phyloP scores from a whole-genome alignment of 2,329 filamentous ascomycete species.

The Escovopsis sp. region DNA sequence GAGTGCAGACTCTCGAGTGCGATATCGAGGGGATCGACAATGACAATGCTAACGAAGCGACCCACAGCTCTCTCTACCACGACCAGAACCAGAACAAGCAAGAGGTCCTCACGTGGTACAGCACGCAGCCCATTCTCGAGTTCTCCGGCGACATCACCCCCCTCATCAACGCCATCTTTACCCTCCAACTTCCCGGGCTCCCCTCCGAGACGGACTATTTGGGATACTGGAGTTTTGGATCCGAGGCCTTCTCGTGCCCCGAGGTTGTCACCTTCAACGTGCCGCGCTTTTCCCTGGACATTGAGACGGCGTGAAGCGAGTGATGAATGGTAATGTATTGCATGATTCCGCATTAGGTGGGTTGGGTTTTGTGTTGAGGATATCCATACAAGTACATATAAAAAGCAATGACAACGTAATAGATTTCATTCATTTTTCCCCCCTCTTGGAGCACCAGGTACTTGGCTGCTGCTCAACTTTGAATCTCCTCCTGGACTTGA shows the following conservation, averaged over 20 bases:
- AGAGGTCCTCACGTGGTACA: slow-evolving; percentile 36
- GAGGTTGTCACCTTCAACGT: slow-evolving; percentile 35
- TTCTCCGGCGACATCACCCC: slow-evolving; percentile 33
- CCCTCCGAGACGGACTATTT: slow-evolving; percentile 30
- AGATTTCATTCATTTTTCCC: too few species aligned
- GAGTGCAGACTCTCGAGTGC: slow-evolving; percentile 2
- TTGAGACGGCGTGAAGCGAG: slow-evolving; percentile 8
- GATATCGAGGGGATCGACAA: background rate
- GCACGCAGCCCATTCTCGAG: slow-evolving; percentile 18
- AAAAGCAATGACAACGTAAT: too few species aligned
- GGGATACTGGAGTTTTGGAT: slow-evolving; percentile 36
- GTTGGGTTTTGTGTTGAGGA: background rate
- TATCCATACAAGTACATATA: too few species aligned
- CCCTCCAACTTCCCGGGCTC: slow-evolving; percentile 17
- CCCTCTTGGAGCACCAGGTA: too few species aligned
- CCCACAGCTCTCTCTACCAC: slow-evolving; percentile 25
- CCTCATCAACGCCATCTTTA: slow-evolving; percentile 27
- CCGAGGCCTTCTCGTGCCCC: slow-evolving; percentile 30
- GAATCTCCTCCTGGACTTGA: too few species aligned
- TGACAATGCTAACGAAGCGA: background rate
- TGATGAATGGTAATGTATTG: slow-evolving; percentile 1
- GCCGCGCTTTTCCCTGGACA: slow-evolving; percentile 21
- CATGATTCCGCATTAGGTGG: background rate
- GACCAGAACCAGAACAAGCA: slow-evolving; percentile 26
- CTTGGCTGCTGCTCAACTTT: too few species aligned